Conservation (phyloP, 2,329 filamentous ascomycete genomes). For the Metarhizium guizhouense region DNA sequence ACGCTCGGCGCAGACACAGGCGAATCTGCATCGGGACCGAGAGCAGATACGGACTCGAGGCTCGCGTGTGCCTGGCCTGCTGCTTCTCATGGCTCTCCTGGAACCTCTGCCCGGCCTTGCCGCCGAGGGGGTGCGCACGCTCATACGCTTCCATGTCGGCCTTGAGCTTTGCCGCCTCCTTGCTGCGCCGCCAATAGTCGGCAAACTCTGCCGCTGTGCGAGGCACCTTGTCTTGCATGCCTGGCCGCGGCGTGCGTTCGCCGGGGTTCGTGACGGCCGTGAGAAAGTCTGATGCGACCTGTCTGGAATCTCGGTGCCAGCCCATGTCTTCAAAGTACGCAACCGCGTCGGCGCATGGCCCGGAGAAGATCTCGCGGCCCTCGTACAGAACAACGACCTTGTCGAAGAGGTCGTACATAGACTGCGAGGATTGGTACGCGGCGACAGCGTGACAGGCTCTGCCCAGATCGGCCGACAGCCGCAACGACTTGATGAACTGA, state of each 20-base stretch:
- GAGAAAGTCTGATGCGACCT: too few species aligned
- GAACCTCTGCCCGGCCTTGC: too few species aligned
- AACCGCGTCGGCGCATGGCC: conserved; percentile 37
- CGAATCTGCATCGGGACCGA: not conserved
- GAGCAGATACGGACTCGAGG: too few species aligned
- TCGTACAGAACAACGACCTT: conserved; percentile 55
- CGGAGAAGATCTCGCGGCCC: conserved; percentile 59
- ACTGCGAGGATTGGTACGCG: conserved; percentile 17
- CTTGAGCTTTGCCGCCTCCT: not conserved
- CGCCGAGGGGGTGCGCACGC: not conserved
- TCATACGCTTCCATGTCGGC: not conserved
- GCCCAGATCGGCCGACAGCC: conserved; percentile 65
- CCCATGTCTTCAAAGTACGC: too few species aligned
- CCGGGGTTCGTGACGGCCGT: too few species aligned
- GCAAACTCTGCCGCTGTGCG: not conserved
- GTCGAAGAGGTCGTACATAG: conserved; percentile 41
- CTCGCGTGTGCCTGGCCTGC: too few species aligned
- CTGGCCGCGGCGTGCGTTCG: too few species aligned
- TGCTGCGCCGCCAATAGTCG: not conserved
- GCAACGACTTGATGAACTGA: conserved; percentile 62
- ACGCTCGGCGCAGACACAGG: not conserved
- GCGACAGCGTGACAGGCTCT: conserved; percentile 17
- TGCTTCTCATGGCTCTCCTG: too few species aligned
- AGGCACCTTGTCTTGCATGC: too few species aligned
- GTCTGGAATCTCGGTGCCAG: too few species aligned